Evolutionary conservation across 345 rosid species (phyloP), one percentile per base, ranked within the genome.

Genomic region (Populus pruinosa): DNA sequence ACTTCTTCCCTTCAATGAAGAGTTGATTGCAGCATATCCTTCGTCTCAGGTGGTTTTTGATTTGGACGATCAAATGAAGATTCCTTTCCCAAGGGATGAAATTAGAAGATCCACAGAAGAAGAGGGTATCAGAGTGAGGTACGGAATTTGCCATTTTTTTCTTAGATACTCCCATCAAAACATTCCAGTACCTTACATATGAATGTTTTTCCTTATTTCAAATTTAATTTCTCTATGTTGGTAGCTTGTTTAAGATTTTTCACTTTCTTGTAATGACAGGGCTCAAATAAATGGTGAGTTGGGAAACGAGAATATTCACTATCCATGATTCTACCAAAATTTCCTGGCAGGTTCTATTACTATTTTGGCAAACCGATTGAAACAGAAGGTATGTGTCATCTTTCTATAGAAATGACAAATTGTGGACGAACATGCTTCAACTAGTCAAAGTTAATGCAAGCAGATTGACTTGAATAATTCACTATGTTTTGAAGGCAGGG

Each of bases 281-380:
- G 70, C 14, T 73, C 76, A 76, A 69, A 71, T 53, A 11, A 69
- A 47, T 3, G 84, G 77, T 23, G 87, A 78, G 70, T 67, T 81
- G 56, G 55, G 55, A 49, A 72, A 76, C 50, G 81, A 76, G 70
- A 74, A 75, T 39, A 9, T 81, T 12, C 78, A 72, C 49, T 49
- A 64, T 4, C 87, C 87, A 25, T 67, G 74, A 47, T 63, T 49
- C 49, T 75, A 61, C 87, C 87, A 2, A 81, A 84, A 73, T 27
- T 81, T 35, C 87, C 87, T 8, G 84, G 84, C 12, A 73, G 84
- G 36, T 79, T 84, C 55, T 81, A 84, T 70, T 78, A 29, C 65
- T 70, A 71, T 33, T 84, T 81, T 36, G 84, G 84, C n/a, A 84
- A 84, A 74, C 82, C 87, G 43, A 84, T 81, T 41, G 80, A 81